Evolutionary conservation across 1,284 basidiomycete species (phyloP).

Genomic region (Marasmius sp.): DNA sequence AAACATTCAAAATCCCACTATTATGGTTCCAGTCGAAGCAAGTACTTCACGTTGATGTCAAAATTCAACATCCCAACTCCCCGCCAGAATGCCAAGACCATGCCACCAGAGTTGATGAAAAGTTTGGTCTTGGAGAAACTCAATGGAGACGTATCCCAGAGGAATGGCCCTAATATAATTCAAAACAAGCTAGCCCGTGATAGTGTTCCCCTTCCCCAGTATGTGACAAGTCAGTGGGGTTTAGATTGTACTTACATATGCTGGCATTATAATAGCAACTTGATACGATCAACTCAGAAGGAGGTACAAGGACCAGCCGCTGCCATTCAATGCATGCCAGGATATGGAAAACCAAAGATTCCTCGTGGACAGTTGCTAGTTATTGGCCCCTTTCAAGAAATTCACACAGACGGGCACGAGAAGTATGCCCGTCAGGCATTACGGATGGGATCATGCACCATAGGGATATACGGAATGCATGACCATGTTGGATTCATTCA

Average conservation of each 20-base stretch:
- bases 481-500: constrained; percentile 5
- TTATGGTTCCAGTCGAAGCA: neutral
- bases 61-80: neutral
- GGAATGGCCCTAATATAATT: constrained; percentile 17
- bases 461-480: constrained; percentile 12
- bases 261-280: too few species aligned
- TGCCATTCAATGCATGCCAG: constrained; percentile 18
- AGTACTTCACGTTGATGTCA: neutral
- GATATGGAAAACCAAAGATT: constrained; percentile 6
- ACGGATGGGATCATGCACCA: constrained; percentile 13
- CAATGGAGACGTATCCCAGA: constrained; percentile 10
- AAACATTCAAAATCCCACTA: too few species aligned
- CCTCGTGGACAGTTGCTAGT: constrained; percentile 5
- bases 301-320: constrained; percentile 8
- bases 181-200: constrained; percentile 12
- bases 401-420: constrained; percentile 18
- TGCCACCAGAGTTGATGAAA: neutral
- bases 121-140: constrained; percentile 9
- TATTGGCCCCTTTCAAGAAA: constrained; percentile 14
- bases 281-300: constrained; percentile 10
- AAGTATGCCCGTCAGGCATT: constrained; percentile 11
- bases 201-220: constrained; percentile 16
- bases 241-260: too few species aligned
- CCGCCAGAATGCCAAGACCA: neutral
- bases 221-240: too few species aligned